phyloP scores from a whole-genome alignment of 805 yeast species.

The Metschnikowia arizonensis region DNA sequence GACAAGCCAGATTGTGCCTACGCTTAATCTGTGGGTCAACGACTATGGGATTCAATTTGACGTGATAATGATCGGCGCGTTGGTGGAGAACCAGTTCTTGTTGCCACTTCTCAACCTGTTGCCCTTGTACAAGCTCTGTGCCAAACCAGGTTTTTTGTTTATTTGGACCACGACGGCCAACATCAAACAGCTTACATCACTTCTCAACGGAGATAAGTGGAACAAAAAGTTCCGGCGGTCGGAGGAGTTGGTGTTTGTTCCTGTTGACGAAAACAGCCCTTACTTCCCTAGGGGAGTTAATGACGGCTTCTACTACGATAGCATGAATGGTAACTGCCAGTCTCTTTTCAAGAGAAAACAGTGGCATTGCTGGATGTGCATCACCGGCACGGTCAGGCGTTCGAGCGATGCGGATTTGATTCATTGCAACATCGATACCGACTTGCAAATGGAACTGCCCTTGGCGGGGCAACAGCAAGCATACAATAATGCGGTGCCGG shows the following conservation, averaged over 20 bases:
- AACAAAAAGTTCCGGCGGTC: conserved; percentile 74
- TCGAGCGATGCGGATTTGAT: conserved; percentile 79
- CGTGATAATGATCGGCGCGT: conserved; percentile 87
- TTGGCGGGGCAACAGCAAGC: conserved; percentile 4
- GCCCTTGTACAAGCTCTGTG: conserved; percentile 68
- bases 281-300: conserved; percentile 56
- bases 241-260: conserved; percentile 82
- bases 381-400: conserved; percentile 89
- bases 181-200: conserved; percentile 56
- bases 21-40: conserved; percentile 58
- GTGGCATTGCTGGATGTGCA: conserved; percentile 99
- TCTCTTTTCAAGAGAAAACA: conserved; percentile 63
- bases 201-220: conserved; percentile 48
- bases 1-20: conserved; percentile 50
- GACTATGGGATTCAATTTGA: conserved; percentile 66
- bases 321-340: conserved; percentile 16
- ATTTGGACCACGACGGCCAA: conserved; percentile 83
- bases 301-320: conserved; percentile 16
- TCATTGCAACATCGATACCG: conserved; percentile 91
- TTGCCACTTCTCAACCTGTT: conserved; percentile 57
- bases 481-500: conserved; percentile 46
- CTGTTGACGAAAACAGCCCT: conserved; percentile 60
- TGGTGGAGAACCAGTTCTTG: conserved; percentile 69
- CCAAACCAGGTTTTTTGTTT: conserved; percentile 82
- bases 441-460: conserved; percentile 61